A percentile compares a stretch with the other conserved stretches of the same genome.
Conservation (phyloP, 768 basidiomycete species). For the Phanerochaete carnosa region DNA sequence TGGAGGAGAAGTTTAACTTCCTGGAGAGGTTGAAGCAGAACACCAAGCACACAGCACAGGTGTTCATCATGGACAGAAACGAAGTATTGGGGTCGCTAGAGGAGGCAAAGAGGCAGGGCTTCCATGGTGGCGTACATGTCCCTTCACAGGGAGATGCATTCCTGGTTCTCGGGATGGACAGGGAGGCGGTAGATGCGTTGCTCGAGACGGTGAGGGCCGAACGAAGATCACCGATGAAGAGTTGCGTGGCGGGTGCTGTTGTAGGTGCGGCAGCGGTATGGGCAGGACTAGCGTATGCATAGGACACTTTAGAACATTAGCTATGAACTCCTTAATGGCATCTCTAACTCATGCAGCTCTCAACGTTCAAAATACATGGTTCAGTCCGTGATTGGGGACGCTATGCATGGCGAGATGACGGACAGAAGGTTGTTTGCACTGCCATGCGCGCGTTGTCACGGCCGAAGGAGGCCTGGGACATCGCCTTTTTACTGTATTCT, state of each 20-base stretch:
- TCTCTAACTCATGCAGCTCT: background rate
- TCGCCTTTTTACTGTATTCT: conserved; percentile 1
- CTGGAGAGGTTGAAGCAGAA: background rate
- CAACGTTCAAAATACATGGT: background rate
- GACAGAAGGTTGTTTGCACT: background rate
- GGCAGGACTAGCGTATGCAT: conserved; percentile 54
- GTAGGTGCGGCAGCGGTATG: conserved; percentile 60
- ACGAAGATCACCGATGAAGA: conserved; percentile 14
- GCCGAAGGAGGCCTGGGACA: background rate
- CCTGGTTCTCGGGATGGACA: conserved; percentile 42
- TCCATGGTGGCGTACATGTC: conserved; percentile 3
- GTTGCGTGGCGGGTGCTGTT: conserved; percentile 52
- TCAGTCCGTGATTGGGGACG: background rate
- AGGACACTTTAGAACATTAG: conserved; percentile 13
- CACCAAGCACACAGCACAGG: conserved; percentile 6
- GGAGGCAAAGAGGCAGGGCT: conserved; percentile 7
- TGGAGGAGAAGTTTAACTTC: conserved; percentile 3
- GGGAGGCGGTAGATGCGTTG: conserved; percentile 39
- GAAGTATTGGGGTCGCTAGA: background rate
- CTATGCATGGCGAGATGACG: background rate
- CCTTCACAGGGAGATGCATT: conserved; percentile 1
- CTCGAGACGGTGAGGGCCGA: background rate
- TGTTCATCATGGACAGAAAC: background rate
- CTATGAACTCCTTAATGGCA: background rate
- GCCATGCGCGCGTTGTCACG: conserved; percentile 7